Conservation (phyloP, 2,329 filamentous ascomycete genomes). For the Colletotrichum spaethianum region DNA sequence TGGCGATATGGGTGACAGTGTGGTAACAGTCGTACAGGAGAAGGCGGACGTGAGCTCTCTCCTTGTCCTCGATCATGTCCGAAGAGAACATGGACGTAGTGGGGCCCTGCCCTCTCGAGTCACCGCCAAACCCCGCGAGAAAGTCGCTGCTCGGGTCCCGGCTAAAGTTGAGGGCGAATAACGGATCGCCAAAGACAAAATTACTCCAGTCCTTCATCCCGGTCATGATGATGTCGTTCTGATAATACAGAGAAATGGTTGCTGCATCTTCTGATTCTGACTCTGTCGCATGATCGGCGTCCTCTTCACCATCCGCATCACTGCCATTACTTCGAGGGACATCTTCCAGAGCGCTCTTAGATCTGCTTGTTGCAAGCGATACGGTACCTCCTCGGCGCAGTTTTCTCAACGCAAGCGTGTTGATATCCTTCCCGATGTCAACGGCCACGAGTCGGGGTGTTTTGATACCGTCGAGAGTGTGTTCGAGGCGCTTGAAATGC, state of each 20-base stretch:
- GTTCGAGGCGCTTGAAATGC: slow-evolving; percentile 64
- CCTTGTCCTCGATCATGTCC: slow-evolving; percentile 58
- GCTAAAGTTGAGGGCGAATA: slow-evolving; percentile 66
- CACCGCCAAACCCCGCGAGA: slow-evolving; percentile 60
- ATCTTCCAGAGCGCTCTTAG: neutral
- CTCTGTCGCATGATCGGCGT: slow-evolving; percentile 9
- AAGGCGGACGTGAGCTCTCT: slow-evolving; percentile 61
- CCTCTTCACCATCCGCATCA: slow-evolving; percentile 22
- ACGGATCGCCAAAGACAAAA: slow-evolving; percentile 72
- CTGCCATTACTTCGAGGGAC: slow-evolving; percentile 17
- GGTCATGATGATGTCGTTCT: slow-evolving; percentile 22
- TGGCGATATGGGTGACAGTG: slow-evolving; percentile 65
- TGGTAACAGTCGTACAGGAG: slow-evolving; percentile 73
- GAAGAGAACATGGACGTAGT: slow-evolving; percentile 19
- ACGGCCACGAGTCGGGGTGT: slow-evolving; percentile 68
- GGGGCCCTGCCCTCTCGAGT: slow-evolving; percentile 34
- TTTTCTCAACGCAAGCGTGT: slow-evolving; percentile 59
- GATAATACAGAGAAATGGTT: neutral
- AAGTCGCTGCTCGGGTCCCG: slow-evolving; percentile 60
- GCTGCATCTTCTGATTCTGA: slow-evolving; percentile 27
- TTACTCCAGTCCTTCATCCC: slow-evolving; percentile 70
- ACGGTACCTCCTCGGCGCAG: neutral
- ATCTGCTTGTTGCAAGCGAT: neutral
- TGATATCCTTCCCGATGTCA: slow-evolving; percentile 65
- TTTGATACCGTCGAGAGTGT: slow-evolving; percentile 66